These are phyloP conservation scores for Calonectria ilicicola DNA, from an alignment of 2,329 filamentous ascomycete genomes.

Conservation along the genomic window DNA sequence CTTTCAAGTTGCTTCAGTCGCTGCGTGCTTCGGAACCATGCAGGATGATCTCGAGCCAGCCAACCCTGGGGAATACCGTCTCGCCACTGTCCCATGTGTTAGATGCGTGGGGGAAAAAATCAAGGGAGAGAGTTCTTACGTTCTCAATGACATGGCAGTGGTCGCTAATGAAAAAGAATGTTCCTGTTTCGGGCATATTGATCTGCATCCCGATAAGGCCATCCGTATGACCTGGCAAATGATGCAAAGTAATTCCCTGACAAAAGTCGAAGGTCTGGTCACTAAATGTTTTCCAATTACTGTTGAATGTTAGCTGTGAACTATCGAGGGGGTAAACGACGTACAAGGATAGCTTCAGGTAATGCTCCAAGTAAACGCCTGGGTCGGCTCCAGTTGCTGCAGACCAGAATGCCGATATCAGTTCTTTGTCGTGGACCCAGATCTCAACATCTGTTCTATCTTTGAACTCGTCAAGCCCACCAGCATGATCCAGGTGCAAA, in stretches of 20 bases:
- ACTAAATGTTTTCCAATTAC: conserved; percentile 39
- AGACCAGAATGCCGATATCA: conserved; percentile 58
- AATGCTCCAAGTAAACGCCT: conserved; percentile 33
- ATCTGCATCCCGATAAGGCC: conserved; percentile 47
- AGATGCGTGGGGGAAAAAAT: background rate
- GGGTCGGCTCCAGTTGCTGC: conserved; percentile 50
- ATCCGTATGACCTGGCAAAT: conserved; percentile 37
- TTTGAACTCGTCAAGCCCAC: conserved; percentile 58
- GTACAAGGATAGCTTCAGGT: conserved; percentile 25
- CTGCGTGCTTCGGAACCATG: conserved; percentile 48
- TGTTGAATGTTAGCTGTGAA: background rate
- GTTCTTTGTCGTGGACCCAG: conserved; percentile 60
- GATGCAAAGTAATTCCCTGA: conserved; percentile 36
- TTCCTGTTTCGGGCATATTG: conserved; percentile 45
- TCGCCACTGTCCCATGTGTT: conserved; percentile 31
- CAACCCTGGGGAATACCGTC: conserved; percentile 46
- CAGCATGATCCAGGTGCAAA: conserved; percentile 61
- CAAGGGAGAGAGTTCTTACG: background rate
- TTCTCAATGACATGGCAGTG: conserved; percentile 44
- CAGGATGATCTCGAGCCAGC: conserved; percentile 47
- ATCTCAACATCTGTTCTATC: conserved; percentile 54
- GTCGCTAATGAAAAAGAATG: conserved; percentile 49
- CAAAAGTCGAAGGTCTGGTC: conserved; percentile 32
- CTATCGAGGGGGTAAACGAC: background rate
- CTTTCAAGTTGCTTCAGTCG: conserved; percentile 43